Evolutionary conservation across 2,329 filamentous ascomycete species (phyloP).

Genomic region (Talaromyces sp.): DNA sequence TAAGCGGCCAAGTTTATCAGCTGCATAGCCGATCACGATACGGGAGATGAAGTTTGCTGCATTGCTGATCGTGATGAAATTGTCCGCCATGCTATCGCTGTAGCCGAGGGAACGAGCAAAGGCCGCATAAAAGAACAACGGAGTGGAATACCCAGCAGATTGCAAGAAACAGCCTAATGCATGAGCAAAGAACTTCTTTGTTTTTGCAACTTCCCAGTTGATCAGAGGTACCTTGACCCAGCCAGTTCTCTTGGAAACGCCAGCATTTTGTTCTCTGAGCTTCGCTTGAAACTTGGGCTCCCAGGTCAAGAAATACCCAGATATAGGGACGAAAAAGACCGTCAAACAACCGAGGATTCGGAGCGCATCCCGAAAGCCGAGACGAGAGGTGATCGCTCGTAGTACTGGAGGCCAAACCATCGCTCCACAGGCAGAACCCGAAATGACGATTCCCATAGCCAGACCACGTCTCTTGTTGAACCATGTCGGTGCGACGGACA

Average conservation of each 20-base stretch:
- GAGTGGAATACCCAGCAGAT: constrained; percentile 44
- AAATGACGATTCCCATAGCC: constrained; percentile 45
- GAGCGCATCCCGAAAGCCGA: constrained; percentile 45
- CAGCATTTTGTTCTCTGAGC: constrained; percentile 19
- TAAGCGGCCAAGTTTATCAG: constrained; percentile 46
- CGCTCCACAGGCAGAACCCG: constrained; percentile 45
- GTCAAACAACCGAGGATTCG: constrained; percentile 37
- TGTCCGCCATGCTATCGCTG: constrained; percentile 38
- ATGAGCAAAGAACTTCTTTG: constrained; percentile 41
- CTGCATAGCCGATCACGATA: constrained; percentile 43
- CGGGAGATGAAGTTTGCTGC: constrained; percentile 45
- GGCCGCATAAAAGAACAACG: constrained; percentile 44
- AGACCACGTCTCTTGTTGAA: constrained; percentile 41
- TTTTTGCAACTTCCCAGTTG: constrained; percentile 30
- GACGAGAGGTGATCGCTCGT: constrained; percentile 31
- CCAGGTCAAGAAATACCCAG: constrained; percentile 32
- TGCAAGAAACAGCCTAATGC: constrained; percentile 42
- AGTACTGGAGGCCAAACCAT: constrained; percentile 43
- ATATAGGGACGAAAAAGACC: constrained; percentile 30
- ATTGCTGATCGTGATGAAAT: constrained; percentile 47
- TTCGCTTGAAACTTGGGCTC: constrained; percentile 32
- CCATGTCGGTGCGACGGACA: constrained; percentile 44
- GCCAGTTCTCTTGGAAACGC: constrained; percentile 18
- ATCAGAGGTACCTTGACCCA: constrained; percentile 35
- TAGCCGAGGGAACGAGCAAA: constrained; percentile 47